phyloP scores from a whole-genome alignment of 2,329 filamentous ascomycete genomes.

The Cordyceps farinosa region DNA sequence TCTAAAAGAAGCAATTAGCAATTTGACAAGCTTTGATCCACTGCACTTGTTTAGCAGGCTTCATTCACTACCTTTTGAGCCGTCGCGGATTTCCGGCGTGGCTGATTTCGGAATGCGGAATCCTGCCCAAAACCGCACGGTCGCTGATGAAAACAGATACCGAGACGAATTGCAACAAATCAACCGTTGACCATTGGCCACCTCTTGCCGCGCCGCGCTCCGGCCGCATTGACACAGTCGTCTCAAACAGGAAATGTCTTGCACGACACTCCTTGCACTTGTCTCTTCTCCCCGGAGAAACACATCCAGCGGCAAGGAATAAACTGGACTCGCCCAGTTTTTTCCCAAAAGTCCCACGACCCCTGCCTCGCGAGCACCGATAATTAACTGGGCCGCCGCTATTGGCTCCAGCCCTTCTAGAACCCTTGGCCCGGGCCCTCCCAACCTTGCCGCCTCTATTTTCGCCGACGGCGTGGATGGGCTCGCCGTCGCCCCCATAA shows the following conservation, averaged over 20 bases:
- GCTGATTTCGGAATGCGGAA: too few species aligned
- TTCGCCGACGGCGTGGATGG: background rate
- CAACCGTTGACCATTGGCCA: too few species aligned
- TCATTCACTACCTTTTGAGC: background rate
- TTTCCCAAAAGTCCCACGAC: background rate
- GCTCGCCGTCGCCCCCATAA: background rate
- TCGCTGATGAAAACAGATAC: background rate
- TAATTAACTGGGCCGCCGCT: background rate
- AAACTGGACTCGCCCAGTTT: background rate
- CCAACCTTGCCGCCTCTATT: background rate
- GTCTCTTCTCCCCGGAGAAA: constrained; percentile 3
- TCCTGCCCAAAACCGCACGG: too few species aligned
- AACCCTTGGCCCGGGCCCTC: background rate
- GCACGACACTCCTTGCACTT: background rate
- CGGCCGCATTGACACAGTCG: background rate
- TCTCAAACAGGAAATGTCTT: constrained; percentile 8
- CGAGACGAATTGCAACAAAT: background rate
- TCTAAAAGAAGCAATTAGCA: background rate
- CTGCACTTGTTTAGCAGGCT: background rate
- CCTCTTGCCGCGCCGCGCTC: background rate
- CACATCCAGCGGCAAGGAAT: background rate
- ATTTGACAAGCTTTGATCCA: constrained; percentile 1
- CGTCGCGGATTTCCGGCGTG: too few species aligned
- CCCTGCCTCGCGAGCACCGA: background rate
- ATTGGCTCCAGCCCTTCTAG: constrained; percentile 10